Evolutionary conservation across 306 rosid species (phyloP).

Genomic region (Spatholobus suberectus): DNA sequence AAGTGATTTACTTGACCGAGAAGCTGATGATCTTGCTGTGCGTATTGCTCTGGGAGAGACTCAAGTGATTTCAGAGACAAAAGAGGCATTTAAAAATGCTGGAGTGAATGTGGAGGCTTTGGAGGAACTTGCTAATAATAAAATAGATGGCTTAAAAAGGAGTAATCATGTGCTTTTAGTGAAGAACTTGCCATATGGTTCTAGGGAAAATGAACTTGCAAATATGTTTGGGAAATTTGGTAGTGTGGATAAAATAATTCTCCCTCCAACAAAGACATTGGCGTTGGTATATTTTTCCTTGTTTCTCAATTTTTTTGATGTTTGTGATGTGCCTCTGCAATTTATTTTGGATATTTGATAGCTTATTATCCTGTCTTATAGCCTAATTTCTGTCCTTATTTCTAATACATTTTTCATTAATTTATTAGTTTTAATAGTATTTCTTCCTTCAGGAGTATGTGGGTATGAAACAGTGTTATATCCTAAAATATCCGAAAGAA

Average conservation of each 20-base stretch:
- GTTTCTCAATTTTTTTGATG: slow-evolving; percentile 4
- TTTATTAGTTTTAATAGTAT: slow-evolving; percentile 7
- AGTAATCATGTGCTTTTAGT: slow-evolving; percentile 87
- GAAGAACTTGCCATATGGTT: slow-evolving; percentile 92
- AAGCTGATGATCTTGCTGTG: slow-evolving; percentile 90
- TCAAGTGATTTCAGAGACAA: slow-evolving; percentile 88
- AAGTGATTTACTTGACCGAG: slow-evolving; percentile 78
- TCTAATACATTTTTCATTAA: neutral
- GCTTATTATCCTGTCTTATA: neutral
- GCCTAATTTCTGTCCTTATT: neutral
- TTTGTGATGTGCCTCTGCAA: slow-evolving; percentile 14
- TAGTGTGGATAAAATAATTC: slow-evolving; percentile 83
- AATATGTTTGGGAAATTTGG: slow-evolving; percentile 89
- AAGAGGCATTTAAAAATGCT: slow-evolving; percentile 77
- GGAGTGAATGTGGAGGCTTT: slow-evolving; percentile 82
- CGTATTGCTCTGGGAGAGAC: slow-evolving; percentile 89
- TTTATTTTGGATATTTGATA: slow-evolving; percentile 6
- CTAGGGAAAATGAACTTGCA: slow-evolving; percentile 81
- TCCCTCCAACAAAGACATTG: slow-evolving; percentile 85
- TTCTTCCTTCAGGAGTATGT: slow-evolving; percentile 5
- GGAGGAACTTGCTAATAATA: slow-evolving; percentile 72
- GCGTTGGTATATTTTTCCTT: slow-evolving; percentile 72
- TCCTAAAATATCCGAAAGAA: slow-evolving; percentile 1
- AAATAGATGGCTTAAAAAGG: slow-evolving; percentile 76
- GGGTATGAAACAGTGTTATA: neutral